These are phyloP conservation scores for Scedosporium aurantiacum DNA, from an alignment of 2,329 filamentous ascomycete species.

Conservation along the genomic window DNA sequence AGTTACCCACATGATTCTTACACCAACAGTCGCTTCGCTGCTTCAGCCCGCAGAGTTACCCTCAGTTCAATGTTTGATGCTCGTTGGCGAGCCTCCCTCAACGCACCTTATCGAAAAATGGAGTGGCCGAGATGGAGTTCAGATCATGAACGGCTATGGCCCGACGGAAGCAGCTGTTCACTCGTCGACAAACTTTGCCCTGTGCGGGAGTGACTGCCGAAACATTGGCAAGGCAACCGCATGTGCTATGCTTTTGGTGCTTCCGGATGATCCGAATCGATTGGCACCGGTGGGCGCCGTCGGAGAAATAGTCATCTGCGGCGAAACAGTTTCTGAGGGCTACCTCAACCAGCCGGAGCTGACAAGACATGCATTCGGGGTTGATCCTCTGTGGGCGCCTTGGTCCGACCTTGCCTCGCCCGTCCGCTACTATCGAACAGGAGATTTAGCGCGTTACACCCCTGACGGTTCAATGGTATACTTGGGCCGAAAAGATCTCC, in stretches of 20 bases:
- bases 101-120: background rate
- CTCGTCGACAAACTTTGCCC: too few relatives aligned
- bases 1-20: background rate
- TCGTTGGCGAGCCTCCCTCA: background rate
- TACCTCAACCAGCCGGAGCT: conserved; percentile 11
- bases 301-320: conserved; percentile 32
- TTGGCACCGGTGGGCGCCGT: background rate
- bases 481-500: conserved; percentile 33
- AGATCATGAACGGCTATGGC: background rate
- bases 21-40: background rate
- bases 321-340: conserved; percentile 39
- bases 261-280: background rate
- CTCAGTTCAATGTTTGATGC: background rate
- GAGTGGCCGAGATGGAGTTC: background rate
- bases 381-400: conserved; percentile 23
- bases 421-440: conserved; percentile 18
- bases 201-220: background rate
- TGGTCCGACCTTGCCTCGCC: background rate
- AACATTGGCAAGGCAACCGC: background rate
- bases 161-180: background rate
- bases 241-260: background rate
- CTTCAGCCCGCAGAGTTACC: background rate
- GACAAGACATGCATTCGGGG: conserved; percentile 13
- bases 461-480: conserved; percentile 17
- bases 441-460: conserved; percentile 19